Percentiles rank a stretch among this genome's conserved stretches.
phyloP scores from a whole-genome alignment of 2,329 filamentous ascomycete species.

The Aspergillus pseudotamarii region DNA sequence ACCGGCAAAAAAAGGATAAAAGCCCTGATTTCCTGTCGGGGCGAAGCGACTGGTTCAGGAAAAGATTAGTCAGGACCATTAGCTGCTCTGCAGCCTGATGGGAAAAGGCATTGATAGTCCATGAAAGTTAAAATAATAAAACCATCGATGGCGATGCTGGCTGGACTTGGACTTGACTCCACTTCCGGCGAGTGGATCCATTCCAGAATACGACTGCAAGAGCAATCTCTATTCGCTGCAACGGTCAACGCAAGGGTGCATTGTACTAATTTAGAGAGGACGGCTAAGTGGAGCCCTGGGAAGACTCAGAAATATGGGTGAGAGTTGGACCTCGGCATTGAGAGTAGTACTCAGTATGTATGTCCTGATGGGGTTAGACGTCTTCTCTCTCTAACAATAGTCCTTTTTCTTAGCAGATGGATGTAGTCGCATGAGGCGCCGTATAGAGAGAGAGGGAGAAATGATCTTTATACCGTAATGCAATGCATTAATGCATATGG shows the following conservation, averaged over 20 bases:
- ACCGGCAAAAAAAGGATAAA: slow-evolving; percentile 4
- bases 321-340: not conserved
- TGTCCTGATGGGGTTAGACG: not conserved
- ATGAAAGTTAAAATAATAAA: not conserved
- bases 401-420: not conserved
- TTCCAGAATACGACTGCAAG: not conserved
- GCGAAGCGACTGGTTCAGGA: not conserved
- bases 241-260: not conserved
- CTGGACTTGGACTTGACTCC: not conserved
- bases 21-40: slow-evolving; percentile 1
- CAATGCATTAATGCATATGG: not conserved
- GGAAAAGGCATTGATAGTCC: not conserved
- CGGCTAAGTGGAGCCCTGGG: not conserved
- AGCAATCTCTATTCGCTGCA: not conserved
- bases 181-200: not conserved
- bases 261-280: not conserved
- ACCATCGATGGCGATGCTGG: not conserved
- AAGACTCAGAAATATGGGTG: not conserved
- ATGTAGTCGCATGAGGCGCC: not conserved
- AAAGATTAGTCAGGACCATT: not conserved
- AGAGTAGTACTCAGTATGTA: no score
- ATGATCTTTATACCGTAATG: not conserved
- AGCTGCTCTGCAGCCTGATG: not conserved
- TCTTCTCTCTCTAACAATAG: not conserved
- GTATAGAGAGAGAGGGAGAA: not conserved